Percentiles rank a stretch among this genome's conserved stretches.
phyloP scores from a whole-genome alignment of 2,329 filamentous ascomycete species.

The Sporothrix brunneoviolacea region DNA sequence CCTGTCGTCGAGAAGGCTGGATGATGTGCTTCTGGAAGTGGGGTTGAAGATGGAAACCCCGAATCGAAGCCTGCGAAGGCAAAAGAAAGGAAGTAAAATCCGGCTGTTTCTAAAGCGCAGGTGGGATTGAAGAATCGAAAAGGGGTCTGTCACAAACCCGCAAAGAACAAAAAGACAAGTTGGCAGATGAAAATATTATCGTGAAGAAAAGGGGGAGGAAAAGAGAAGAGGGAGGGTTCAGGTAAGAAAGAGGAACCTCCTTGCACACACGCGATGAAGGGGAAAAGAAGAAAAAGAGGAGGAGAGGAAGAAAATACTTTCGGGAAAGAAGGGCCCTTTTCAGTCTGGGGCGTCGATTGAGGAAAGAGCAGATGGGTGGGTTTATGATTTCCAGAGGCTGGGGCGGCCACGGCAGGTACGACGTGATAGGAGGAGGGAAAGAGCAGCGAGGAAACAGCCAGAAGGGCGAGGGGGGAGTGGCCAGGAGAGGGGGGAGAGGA shows the following conservation, averaged over 20 bases:
- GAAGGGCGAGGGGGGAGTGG: not conserved
- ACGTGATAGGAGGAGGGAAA: not conserved
- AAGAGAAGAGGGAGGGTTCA: slow-evolving; percentile 16
- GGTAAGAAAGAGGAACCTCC: slow-evolving; percentile 4
- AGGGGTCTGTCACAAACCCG: slow-evolving; percentile 27
- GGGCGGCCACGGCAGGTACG: slow-evolving; percentile 7
- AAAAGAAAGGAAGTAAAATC: slow-evolving; percentile 4
- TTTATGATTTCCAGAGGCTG: slow-evolving; percentile 18
- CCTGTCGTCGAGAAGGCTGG: slow-evolving; percentile 24
- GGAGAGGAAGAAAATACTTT: slow-evolving; percentile 1
- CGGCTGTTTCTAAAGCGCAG: slow-evolving; percentile 9
- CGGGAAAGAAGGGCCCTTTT: slow-evolving; percentile 2
- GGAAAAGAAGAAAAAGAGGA: slow-evolving; percentile 5
- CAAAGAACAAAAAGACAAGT: slow-evolving; percentile 9
- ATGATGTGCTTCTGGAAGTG: slow-evolving; percentile 31
- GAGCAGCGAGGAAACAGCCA: not conserved
- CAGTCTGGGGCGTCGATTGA: slow-evolving; percentile 8
- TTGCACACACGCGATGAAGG: slow-evolving; percentile 11
- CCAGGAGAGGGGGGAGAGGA: too few relatives aligned
- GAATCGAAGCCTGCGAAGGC: not conserved
- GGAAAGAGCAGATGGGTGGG: slow-evolving; percentile 16
- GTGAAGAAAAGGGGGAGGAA: too few relatives aligned
- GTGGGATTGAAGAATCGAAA: slow-evolving; percentile 27
- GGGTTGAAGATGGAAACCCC: slow-evolving; percentile 16
- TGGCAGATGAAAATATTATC: not conserved